These are phyloP conservation scores for Aphanocladium album DNA, from an alignment of 2,329 filamentous ascomycete species.

Conservation along the genomic window DNA sequence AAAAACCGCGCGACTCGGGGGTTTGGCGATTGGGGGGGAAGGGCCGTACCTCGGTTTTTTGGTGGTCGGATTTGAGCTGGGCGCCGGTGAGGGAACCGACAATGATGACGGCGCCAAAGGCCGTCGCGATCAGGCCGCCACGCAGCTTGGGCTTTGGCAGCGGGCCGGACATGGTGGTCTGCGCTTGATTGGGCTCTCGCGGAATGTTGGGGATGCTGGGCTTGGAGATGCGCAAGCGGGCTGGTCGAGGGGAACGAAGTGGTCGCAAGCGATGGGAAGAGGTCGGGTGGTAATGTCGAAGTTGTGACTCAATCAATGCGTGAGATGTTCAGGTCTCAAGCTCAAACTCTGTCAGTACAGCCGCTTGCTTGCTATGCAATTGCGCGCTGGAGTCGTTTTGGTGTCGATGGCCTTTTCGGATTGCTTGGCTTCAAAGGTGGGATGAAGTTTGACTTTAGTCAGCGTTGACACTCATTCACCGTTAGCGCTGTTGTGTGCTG, in stretches of 20 bases:
- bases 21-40: neutral
- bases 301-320: neutral
- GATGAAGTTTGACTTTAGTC: neutral
- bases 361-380: neutral
- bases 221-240: too few species aligned
- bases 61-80: slow-evolving; percentile 43
- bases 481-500: neutral
- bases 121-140: slow-evolving; percentile 34
- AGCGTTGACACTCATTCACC: neutral
- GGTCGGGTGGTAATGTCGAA: neutral
- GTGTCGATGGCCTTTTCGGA: neutral
- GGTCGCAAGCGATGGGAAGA: too few species aligned
- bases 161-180: slow-evolving; percentile 14
- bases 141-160: slow-evolving; percentile 28
- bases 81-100: slow-evolving; percentile 46
- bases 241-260: too few species aligned
- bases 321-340: neutral
- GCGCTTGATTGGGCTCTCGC: neutral
- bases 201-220: too few species aligned
- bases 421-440: neutral
- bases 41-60: slow-evolving; percentile 37
- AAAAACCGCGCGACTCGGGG: too few species aligned
- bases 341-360: neutral
- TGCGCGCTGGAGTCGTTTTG: neutral
- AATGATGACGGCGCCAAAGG: slow-evolving; percentile 41